Evolutionary conservation across 192 early-diverging fungal genomes (phyloP).

Genomic region (Coemansia sp.): DNA sequence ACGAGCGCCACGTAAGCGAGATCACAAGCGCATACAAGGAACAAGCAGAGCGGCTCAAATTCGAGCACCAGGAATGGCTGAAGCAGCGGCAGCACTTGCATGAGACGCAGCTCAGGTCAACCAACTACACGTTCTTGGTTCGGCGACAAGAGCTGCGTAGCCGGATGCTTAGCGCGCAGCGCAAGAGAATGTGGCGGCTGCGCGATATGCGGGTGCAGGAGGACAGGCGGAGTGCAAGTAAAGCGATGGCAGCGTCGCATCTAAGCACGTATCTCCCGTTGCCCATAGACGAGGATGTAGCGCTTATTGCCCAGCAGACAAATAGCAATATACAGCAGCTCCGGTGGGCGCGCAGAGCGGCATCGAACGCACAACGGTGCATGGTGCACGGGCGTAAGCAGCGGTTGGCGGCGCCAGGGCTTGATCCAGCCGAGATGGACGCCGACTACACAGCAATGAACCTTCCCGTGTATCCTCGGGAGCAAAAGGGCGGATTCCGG

Average conservation of each 20-base stretch:
- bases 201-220: slow-evolving; percentile 43
- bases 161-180: slow-evolving; percentile 33
- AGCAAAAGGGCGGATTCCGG: slow-evolving; percentile 23
- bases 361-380: slow-evolving; percentile 32
- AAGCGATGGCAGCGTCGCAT: slow-evolving; percentile 1
- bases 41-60: slow-evolving; percentile 36
- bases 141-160: slow-evolving; percentile 52
- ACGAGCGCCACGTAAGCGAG: slow-evolving; percentile 35
- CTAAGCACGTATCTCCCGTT: not conserved
- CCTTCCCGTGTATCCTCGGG: slow-evolving; percentile 43
- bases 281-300: slow-evolving; percentile 13
- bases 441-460: slow-evolving; percentile 44
- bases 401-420: slow-evolving; percentile 31
- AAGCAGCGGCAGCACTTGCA: slow-evolving; percentile 42
- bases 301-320: slow-evolving; percentile 31
- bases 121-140: slow-evolving; percentile 48
- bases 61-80: slow-evolving; percentile 36
- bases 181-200: slow-evolving; percentile 38
- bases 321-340: slow-evolving; percentile 16
- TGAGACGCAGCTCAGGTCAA: slow-evolving; percentile 22
- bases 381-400: slow-evolving; percentile 41
- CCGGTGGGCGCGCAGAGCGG: slow-evolving; percentile 30
- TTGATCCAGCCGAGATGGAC: slow-evolving; percentile 48
- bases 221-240: slow-evolving; percentile 22
- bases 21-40: slow-evolving; percentile 15